Evolutionary conservation across 331 rosid species (phyloP), one percentile per base, ranked within the genome.

Genomic region (Malus hybrid): DNA sequence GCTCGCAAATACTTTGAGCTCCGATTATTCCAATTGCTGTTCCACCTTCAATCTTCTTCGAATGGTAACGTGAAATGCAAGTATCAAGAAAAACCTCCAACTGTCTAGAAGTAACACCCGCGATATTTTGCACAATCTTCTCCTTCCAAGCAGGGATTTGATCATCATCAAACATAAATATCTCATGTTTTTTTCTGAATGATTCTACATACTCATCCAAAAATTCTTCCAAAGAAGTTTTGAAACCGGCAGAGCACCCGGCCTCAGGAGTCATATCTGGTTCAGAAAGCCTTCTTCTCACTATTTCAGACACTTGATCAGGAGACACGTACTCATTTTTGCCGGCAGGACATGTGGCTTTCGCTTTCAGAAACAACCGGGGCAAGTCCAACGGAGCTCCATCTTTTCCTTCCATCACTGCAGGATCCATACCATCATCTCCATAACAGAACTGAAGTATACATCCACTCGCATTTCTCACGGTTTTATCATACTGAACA

Each of bases 1-100:
- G 98, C 69, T 93, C 98, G 76, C 98, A 97, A 82, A 93, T 91
- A 87, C 98, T 93, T 81, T 91, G 97, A 79, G 96, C 98, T 77
- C 96, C 98, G 80, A 92, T 91, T 65, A 92, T 95, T 73, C 98
- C 97, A 69, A 91, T 86, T 24, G 95, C 92, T 78, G 96, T 89
- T 84, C 98, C 98, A 76, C 90, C 90, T 84, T 93, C 98, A 16
- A 91, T 82, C 71, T 78, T 86, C 80, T 91, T 91, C 19, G 82
- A 81, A 77, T 56, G 85, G 69, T 93, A 93, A 75, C 96, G 97
- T 44, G 91, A 85, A 73, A 93, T 85, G 85, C 98, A 93, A 65
- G 84, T 87, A 81, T 91, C 80, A 50, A 91, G 62, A 75, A 93
- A 93, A 80, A 93, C 97, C 97, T 93, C 70, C 71, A 69, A 61